Base-by-base conservation (phyloP, 2,329 filamentous ascomycete genomes). In the Aureobasidium sp. region DNA sequence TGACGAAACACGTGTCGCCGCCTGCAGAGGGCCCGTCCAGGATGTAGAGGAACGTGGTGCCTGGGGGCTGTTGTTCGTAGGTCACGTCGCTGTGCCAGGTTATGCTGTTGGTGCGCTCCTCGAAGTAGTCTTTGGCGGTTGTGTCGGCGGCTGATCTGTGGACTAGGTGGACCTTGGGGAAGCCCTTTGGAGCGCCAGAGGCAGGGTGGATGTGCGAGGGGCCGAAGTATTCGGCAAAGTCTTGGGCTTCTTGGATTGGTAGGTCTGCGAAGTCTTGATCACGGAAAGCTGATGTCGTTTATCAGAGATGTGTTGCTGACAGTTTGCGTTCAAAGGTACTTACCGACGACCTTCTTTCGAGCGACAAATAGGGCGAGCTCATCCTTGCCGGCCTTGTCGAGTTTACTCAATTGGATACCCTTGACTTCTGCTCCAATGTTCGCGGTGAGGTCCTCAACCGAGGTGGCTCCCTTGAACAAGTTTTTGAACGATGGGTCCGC, bases 71-170 rank as follows among this genome's bases (percentile, higher is more conserved):
- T 67, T 84, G 78, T 77, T 96, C 92, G 71, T 95, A 96, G 0
- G 88, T 89, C 1, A 96, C 87, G 67, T 96, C 91, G 0, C 87
- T 89, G 76, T 96, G 91, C 91, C 91, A 96, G 8, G 90, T 90
- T 1, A 95, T 86, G 0, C 87, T 89, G 75, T 87, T 93, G 3
- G 89, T 92, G 25, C 88, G 83, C 51, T 84, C 83, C 61, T 82
- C 76, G 67, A 91, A 86, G 74, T 88, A 89, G 53, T 82, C 78
- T 22, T 82, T 76, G 22, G 79, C 82, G 2, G 79, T 82, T 7
- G 80, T 84, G 67, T 89, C 87, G 63, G 84, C 77, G 53, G 84
- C 87, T 22, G 84, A 85, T 42, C 89, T 84, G 74, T 93, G 89
- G 1, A 93, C 89, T 1, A 94, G 82, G 70, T 93, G 89, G 17